Conservation (phyloP, 768 basidiomycete genomes). For the Mycena haematopus region DNA sequence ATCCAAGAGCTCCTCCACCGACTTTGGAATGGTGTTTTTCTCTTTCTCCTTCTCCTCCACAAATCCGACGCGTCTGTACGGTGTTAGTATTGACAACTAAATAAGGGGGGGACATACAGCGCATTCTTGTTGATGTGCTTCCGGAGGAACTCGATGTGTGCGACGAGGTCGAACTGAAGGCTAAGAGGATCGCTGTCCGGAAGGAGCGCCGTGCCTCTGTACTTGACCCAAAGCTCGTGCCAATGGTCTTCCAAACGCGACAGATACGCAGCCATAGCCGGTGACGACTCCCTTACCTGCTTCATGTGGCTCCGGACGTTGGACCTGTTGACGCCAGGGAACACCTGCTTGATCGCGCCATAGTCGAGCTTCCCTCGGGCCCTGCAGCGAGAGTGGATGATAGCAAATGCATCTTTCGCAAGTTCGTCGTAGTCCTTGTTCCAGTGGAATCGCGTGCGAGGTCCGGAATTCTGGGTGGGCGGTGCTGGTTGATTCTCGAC, state of each 20-base stretch:
- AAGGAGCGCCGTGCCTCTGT: constrained; percentile 69
- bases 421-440: constrained; percentile 88
- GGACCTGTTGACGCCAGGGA: constrained; percentile 76
- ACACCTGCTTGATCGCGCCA: constrained; percentile 77
- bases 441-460: constrained; percentile 83
- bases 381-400: constrained; percentile 82
- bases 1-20: constrained; percentile 49
- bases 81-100: neutral
- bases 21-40: constrained; percentile 45
- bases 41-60: constrained; percentile 48
- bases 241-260: constrained; percentile 83
- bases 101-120: constrained; percentile 59
- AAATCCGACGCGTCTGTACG: constrained; percentile 68
- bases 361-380: constrained; percentile 66
- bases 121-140: constrained; percentile 85
- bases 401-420: constrained; percentile 81
- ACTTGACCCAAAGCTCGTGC: constrained; percentile 76
- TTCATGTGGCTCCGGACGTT: constrained; percentile 73
- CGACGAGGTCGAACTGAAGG: constrained; percentile 78
- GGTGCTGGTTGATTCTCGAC: constrained; percentile 6
- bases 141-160: constrained; percentile 84
- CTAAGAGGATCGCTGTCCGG: constrained; percentile 75
- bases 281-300: constrained; percentile 60
- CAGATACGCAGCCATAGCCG: constrained; percentile 77
- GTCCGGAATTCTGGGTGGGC: constrained; percentile 35